A percentile compares a stretch with the other conserved stretches of the same genome.
phyloP scores from a whole-genome alignment of 106 monocot genomes.

The Dendrobium huoshanense region DNA sequence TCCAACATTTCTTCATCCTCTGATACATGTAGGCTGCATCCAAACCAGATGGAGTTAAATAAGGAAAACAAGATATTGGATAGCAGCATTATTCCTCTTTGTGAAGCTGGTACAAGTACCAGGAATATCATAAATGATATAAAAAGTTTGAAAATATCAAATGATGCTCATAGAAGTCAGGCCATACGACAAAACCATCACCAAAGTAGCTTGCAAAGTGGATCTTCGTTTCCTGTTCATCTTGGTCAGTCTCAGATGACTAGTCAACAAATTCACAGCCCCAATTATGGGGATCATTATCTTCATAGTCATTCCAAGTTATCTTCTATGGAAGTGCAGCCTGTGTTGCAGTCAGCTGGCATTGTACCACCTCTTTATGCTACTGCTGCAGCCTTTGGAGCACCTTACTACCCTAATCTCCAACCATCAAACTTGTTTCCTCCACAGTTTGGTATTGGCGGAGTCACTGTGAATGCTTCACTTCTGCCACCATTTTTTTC shows the following conservation, averaged over 20 bases:
- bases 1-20: slow-evolving; percentile 17
- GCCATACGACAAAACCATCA: slow-evolving; percentile 21
- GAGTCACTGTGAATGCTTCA: slow-evolving; percentile 54
- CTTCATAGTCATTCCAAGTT: slow-evolving; percentile 34
- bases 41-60: slow-evolving; percentile 10
- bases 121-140: slow-evolving; percentile 34
- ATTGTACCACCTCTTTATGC: slow-evolving; percentile 36
- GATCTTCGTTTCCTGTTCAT: slow-evolving; percentile 25
- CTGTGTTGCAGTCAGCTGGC: slow-evolving; percentile 32
- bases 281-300: slow-evolving; percentile 28
- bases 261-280: slow-evolving; percentile 19
- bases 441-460: slow-evolving; percentile 42
- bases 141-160: slow-evolving; percentile 44
- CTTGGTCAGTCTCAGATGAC: slow-evolving; percentile 20
- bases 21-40: slow-evolving; percentile 10
- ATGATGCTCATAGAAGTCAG: slow-evolving; percentile 29
- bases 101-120: slow-evolving; percentile 21
- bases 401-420: slow-evolving; percentile 40
- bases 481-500: slow-evolving; percentile 43
- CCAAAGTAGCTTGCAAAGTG: slow-evolving; percentile 25
- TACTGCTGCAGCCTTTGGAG: slow-evolving; percentile 42
- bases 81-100: slow-evolving; percentile 6
- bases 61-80: slow-evolving; percentile 7
- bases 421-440: slow-evolving; percentile 46
- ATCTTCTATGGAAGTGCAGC: slow-evolving; percentile 37